Percentiles rank a stretch among this genome's conserved stretches.
Evolutionary conservation across 2,329 filamentous ascomycete genomes (phyloP).

Genomic region (Pseudogymnoascus sp.): DNA sequence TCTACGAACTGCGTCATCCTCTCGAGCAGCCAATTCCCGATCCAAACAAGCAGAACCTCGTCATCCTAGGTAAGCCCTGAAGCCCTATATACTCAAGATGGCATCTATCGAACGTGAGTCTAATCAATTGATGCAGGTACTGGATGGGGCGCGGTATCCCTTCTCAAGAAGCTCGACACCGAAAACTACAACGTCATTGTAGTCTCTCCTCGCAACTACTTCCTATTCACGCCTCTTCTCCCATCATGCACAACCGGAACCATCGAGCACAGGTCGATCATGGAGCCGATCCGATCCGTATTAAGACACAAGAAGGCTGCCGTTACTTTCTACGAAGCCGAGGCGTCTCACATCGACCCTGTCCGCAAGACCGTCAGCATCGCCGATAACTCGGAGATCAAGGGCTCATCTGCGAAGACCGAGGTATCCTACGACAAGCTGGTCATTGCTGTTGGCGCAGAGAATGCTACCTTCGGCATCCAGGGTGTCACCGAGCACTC

Average conservation of each 20-base stretch:
- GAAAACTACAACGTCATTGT: slow-evolving; percentile 99
- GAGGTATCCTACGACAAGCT: slow-evolving; percentile 98
- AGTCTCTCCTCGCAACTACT: slow-evolving; percentile 97
- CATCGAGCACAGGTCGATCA: slow-evolving; percentile 98
- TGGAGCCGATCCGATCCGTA: slow-evolving; percentile 97
- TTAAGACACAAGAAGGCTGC: slow-evolving; percentile 87
- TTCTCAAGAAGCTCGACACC: slow-evolving; percentile 97
- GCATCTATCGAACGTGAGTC: slow-evolving; percentile 9
- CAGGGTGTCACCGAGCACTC: slow-evolving; percentile 91
- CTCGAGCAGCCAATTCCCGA: slow-evolving; percentile 71
- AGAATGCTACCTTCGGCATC: slow-evolving; percentile 98
- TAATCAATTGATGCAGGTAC: slow-evolving; percentile 55
- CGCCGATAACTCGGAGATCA: slow-evolving; percentile 87
- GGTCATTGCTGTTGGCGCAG: slow-evolving; percentile 91
- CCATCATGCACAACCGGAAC: slow-evolving; percentile 96
- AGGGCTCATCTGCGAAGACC: slow-evolving; percentile 72
- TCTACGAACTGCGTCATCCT: slow-evolving; percentile 78
- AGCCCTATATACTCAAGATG: background rate
- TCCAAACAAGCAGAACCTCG: slow-evolving; percentile 90
- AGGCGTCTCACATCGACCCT: slow-evolving; percentile 90
- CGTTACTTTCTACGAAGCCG: slow-evolving; percentile 96
- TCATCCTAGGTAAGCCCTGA: slow-evolving; percentile 69
- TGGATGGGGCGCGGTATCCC: slow-evolving; percentile 91
- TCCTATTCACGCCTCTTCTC: slow-evolving; percentile 95
- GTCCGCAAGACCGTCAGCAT: slow-evolving; percentile 84